Evolutionary conservation across 345 rosid species (phyloP).

Genomic region (Sapria himalayana): DNA sequence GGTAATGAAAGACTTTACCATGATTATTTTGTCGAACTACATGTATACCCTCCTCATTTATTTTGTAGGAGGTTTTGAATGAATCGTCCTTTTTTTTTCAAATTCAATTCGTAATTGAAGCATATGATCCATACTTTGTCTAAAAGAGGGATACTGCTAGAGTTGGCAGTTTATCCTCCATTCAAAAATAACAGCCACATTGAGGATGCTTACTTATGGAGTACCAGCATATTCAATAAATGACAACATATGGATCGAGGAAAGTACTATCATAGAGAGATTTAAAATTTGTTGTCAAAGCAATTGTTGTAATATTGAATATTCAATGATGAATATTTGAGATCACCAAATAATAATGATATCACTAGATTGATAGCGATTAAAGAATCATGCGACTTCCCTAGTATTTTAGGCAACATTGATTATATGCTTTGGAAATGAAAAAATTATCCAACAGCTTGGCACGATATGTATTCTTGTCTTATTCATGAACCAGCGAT

Average conservation of each 20-base stretch:
- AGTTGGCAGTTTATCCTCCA: background rate
- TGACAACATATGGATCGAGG: background rate
- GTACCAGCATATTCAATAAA: background rate
- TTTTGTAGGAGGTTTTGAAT: no score
- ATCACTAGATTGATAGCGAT: background rate
- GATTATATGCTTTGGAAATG: background rate
- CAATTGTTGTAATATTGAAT: background rate
- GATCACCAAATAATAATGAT: background rate
- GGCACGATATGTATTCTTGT: background rate
- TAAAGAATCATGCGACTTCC: background rate
- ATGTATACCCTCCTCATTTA: no score
- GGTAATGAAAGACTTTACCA: background rate
- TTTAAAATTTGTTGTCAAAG: background rate
- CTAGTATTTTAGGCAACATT: background rate
- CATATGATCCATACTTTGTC: background rate
- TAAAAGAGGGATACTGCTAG: background rate
- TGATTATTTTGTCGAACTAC: background rate
- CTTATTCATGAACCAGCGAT: background rate
- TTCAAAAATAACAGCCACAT: no score
- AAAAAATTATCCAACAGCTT: background rate
- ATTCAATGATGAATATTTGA: background rate
- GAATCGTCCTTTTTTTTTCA: background rate
- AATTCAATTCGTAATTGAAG: background rate
- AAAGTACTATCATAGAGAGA: background rate
- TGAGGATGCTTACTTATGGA: background rate